These are phyloP conservation scores for Cystobasidium onofrii DNA, from an alignment of 768 basidiomycete species.

Conservation along the genomic window DNA sequence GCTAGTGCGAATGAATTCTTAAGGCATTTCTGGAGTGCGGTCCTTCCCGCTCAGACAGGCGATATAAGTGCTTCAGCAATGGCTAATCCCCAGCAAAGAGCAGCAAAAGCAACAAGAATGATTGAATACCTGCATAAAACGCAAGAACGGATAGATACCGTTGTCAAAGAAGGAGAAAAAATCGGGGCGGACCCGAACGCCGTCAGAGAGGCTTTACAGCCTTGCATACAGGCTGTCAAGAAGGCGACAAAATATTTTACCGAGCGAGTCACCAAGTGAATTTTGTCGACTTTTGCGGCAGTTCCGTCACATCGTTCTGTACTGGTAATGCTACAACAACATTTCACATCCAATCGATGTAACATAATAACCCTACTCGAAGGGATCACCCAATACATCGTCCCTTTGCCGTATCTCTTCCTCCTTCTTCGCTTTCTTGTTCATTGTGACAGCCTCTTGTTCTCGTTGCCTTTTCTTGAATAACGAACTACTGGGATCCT, in stretches of 20 bases:
- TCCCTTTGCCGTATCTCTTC: neutral
- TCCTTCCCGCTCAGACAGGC: slow-evolving; percentile 44
- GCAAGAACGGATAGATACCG: slow-evolving; percentile 67
- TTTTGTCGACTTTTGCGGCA: neutral
- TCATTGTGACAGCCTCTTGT: slow-evolving; percentile 18
- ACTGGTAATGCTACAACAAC: neutral
- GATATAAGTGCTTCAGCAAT: slow-evolving; percentile 36
- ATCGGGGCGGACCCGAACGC: slow-evolving; percentile 55
- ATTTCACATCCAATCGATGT: neutral
- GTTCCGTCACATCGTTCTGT: neutral
- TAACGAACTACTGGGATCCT: slow-evolving; percentile 67
- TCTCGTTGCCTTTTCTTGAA: slow-evolving; percentile 28
- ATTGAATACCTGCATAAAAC: slow-evolving; percentile 69
- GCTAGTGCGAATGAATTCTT: slow-evolving; percentile 92
- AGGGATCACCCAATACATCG: neutral
- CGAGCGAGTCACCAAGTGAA: neutral
- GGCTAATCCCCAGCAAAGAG: slow-evolving; percentile 61
- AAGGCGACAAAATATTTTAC: slow-evolving; percentile 19
- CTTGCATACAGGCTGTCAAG: slow-evolving; percentile 4
- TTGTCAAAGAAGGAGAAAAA: slow-evolving; percentile 58
- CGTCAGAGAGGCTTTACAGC: slow-evolving; percentile 15
- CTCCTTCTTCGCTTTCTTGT: slow-evolving; percentile 22
- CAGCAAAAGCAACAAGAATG: slow-evolving; percentile 79
- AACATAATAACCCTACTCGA: neutral
- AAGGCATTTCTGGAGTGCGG: slow-evolving; percentile 86